A percentile compares a stretch with the other conserved stretches of the same genome.
Evolutionary conservation across 805 yeast species (phyloP).

Genomic region (Myxozyma geophila): DNA sequence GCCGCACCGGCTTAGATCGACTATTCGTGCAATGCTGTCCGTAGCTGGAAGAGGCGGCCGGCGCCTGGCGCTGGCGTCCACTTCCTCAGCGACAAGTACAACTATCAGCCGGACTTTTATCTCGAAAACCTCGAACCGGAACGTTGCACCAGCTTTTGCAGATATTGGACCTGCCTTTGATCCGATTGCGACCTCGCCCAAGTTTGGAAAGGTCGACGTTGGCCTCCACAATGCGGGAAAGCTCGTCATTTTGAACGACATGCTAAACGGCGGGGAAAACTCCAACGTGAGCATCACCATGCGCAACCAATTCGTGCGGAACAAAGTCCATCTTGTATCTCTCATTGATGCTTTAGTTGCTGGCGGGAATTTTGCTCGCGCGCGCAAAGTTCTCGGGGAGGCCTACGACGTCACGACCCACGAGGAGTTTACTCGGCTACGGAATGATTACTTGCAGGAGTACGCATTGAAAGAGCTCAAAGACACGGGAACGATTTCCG

Average conservation of each 20-base stretch:
- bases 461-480: conserved; percentile 21
- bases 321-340: conserved; percentile 25
- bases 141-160: not conserved
- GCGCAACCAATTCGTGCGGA: conserved; percentile 19
- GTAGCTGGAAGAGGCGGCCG: not conserved
- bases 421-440: conserved; percentile 26
- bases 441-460: conserved; percentile 27
- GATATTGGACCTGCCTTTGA: not conserved
- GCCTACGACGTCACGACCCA: conserved; percentile 16
- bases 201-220: conserved; percentile 3
- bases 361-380: conserved; percentile 34
- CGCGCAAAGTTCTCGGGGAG: conserved; percentile 28
- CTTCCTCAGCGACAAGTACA: not conserved
- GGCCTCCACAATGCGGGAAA: conserved; percentile 15
- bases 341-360: conserved; percentile 37
- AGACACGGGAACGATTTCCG: conserved; percentile 1
- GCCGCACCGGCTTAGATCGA: not conserved
- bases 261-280: conserved; percentile 2
- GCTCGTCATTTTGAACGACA: conserved; percentile 24
- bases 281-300: conserved; percentile 4
- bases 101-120: not conserved
- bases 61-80: not conserved
- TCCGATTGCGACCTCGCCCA: conserved; percentile 1
- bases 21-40: not conserved
- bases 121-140: conserved; percentile 5